Evolutionary conservation across 345 rosid genomes (phyloP), one percentile per base, ranked within the genome.

Genomic region (Barbarea vulgaris): DNA sequence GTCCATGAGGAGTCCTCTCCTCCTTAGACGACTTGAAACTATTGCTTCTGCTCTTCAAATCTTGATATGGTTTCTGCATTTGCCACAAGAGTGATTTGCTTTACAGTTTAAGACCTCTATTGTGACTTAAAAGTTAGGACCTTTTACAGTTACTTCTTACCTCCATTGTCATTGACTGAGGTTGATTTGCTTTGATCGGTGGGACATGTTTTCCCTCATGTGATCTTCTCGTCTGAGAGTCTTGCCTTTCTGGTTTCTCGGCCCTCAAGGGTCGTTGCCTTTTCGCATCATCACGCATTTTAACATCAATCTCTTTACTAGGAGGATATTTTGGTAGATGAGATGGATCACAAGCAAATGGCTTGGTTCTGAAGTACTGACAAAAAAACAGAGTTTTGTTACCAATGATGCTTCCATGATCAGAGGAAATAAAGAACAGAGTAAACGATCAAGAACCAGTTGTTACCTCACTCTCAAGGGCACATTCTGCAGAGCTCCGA

Each of bases 261-360:
- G 78, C 39, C 18, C 42, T 62, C 11, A n/a, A 2, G 0, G 68
- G 68, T 56, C 15, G 69, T 24, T 52, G 77, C 1, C 84, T 87
- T 68, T 84, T 82, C 81, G 81, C 98, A 48, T 93, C 98, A 69
- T 93, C 94, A n/a, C 97, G 88, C 63, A 85, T 70, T 78, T 91
- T 88, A 66, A 91, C 97, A 84, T 93, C 98, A 77, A 93, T 93
- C 80, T 93, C 98, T 86, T 93, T 93, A 62, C 90, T 91, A 14
- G 98, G 98, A 15, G 97, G 94, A 79, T 93, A 93, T 62, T 88
- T 87, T 21, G 98, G 98, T 56, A 93, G 90, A 78, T 77, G 69
- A 36, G 97, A 89, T 21, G 98, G 98, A 74, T 91, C 93, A 48
- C 97, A 93, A 50, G 98, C 94, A 79, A 58, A 85, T 34, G 98